These are phyloP conservation scores for Pseudozyma sp. DNA, from an alignment of 1,284 basidiomycete species.

Conservation along the genomic window DNA sequence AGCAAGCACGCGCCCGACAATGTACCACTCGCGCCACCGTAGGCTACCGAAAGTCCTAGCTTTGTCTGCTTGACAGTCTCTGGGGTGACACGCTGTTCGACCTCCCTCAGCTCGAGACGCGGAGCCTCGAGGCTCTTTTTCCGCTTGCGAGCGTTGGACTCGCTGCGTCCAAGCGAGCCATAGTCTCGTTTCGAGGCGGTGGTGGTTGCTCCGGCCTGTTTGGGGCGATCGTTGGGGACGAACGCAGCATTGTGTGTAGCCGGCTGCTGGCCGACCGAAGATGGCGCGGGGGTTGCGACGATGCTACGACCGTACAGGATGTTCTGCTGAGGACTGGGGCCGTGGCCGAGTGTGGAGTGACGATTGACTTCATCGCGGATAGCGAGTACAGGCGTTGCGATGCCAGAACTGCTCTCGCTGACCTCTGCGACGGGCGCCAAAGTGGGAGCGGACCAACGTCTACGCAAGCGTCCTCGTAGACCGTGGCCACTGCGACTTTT, in stretches of 20 bases:
- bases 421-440: conserved; percentile 67
- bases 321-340: conserved; percentile 16
- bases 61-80: conserved; percentile 70
- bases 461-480: conserved; percentile 22
- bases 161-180: conserved; percentile 37
- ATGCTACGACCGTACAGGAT: conserved; percentile 30
- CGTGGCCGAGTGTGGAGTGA: conserved; percentile 18
- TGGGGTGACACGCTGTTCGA: conserved; percentile 32
- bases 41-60: conserved; percentile 83
- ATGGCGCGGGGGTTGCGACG: conserved; percentile 26
- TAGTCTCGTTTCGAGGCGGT: conserved; percentile 29
- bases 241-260: neutral
- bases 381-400: conserved; percentile 59
- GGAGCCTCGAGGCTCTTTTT: conserved; percentile 39
- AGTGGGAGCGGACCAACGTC: conserved; percentile 58
- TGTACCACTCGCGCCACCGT: conserved; percentile 89
- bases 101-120: conserved; percentile 36
- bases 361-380: conserved; percentile 43
- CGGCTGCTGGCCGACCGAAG: neutral
- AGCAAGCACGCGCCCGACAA: conserved; percentile 91
- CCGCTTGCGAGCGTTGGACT: conserved; percentile 25
- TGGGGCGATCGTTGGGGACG: neutral
- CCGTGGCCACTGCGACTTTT: conserved; percentile 22
- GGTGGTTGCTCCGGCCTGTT: neutral
- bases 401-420: conserved; percentile 65